Evolutionary conservation across 345 rosid species (phyloP), one percentile per base, ranked within the genome.

Genomic region (Eucalyptus polyanthemos): DNA sequence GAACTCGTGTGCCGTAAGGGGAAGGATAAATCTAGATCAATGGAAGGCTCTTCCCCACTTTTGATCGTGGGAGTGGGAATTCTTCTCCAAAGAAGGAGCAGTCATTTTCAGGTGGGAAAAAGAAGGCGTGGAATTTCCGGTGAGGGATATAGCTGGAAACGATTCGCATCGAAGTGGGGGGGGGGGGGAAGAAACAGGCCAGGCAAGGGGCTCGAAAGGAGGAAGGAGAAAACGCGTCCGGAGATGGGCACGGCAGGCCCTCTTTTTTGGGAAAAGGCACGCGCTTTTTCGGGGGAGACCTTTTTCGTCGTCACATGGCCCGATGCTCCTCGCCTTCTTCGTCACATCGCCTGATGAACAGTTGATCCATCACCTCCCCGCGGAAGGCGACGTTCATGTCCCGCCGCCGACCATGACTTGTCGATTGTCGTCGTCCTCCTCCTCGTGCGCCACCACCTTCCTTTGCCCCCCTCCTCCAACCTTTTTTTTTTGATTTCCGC

Each of bases 381-480:
- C 81, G 0, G 45, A 72, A 72, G 81, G 34, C 44, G 45, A 72
- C 81, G 81, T 34, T 8, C 81, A 5, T 19, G 44, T 37, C 81
- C 81, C 45, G 25, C 81, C 25, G 25, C 4, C 31, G 58, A 53
- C 58, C 0, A 1, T 2, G 25, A 12, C n/a, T 1, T 3, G 62
- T 56, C 25, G 25, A 53, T 21, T 13, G 9, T 65, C 19, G 72
- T 29, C 72, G 3, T 65, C 72, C 5, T n/a, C 69, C 8, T 62
- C 76, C 34, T 65, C 37, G 37, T 14, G 37, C 40, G 19, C 72
- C 34, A n/a, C 72, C 72, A 29, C 37, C 72, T 65, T 29, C 17
- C 72, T 62, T 14, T 7, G 72, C 72, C 2, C 34, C 16, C 37
- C n/a, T 15, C 72, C 34, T 14, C 67, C 29, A 62, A 3, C 69